Percentiles rank a stretch among this genome's conserved stretches.
Evolutionary conservation across 208 protist species (phyloP).

Genomic region (Crithidia brevicula): DNA sequence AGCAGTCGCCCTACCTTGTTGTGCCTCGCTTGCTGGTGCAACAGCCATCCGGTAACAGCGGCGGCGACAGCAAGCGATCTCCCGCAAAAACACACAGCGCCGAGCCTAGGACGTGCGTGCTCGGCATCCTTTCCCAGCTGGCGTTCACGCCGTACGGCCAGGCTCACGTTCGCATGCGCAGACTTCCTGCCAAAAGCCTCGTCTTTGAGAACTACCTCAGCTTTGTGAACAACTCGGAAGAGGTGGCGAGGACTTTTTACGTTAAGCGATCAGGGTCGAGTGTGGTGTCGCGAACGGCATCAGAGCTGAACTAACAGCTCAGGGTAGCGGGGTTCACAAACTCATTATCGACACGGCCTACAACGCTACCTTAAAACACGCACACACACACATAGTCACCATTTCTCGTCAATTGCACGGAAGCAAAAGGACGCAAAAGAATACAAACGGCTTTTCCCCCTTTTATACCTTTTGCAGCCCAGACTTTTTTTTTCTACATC

Average conservation of each 20-base stretch:
- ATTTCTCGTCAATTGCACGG: no score
- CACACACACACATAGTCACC: no score
- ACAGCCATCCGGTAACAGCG: neutral
- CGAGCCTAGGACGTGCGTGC: constrained; percentile 29
- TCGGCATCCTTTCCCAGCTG: constrained; percentile 55
- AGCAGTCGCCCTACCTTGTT: constrained; percentile 54
- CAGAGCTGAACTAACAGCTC: constrained; percentile 25
- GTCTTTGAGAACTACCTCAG: constrained; percentile 60
- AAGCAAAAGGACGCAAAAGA: no score
- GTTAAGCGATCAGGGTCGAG: constrained; percentile 26
- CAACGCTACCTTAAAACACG: no score
- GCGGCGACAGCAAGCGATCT: constrained; percentile 13
- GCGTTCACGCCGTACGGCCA: constrained; percentile 40
- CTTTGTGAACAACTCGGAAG: constrained; percentile 42
- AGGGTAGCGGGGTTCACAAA: no score
- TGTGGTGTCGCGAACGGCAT: constrained; percentile 17
- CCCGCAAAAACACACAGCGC: constrained; percentile 1
- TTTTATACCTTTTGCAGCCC: no score
- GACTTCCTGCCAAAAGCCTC: constrained; percentile 36
- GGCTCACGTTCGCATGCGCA: constrained; percentile 45
- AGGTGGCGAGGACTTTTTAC: constrained; percentile 38
- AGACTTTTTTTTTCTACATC: no score
- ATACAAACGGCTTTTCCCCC: neutral
- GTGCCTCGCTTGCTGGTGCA: constrained; percentile 47
- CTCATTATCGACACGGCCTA: no score